Evolutionary conservation across 2,329 filamentous ascomycete genomes (phyloP), one percentile per base, ranked within the genome.

Genomic region (Colletotrichum somersetense): DNA sequence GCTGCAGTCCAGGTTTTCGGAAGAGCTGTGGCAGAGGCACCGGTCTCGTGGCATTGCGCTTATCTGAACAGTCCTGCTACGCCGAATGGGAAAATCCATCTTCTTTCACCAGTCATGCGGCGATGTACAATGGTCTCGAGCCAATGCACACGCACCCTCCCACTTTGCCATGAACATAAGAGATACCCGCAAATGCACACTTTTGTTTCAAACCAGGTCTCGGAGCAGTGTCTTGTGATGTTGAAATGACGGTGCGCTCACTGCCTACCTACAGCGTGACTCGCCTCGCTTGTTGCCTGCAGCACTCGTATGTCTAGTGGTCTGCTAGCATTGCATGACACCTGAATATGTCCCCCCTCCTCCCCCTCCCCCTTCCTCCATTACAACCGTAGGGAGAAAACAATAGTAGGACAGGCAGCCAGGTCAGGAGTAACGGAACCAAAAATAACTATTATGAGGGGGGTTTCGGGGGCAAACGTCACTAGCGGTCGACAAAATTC

Each of bases 1-100:
- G 5, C 69, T 85, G n/a, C 78, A 80, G 23, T 75, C 77, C 12
- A 83, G 82, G 59, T 75, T 83, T n/a, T 71, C 81, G 2, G 74
- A 75, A 20, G 64, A 74, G 12, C 16, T 62, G 1, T 66, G 65
- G 61, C 61, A 59, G 46, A 63, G 55, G 18, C 61, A 59, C 16
- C 52, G 10, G 12, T 8, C 46, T 35, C 52, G 33, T 20, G n/a
- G 26, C 44, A n/a, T 72, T 3, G n/a, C 53, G 12, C 5, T 40
- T 14, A 7, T 66, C 2, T 70, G 46, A 62, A 7, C 30, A 23
- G 16, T 12, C 10, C 10, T 8, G 23, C 44, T 4, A 46, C 20
- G 3, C 44, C 10, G 44, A n/a, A 0, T 11, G n/a, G 44, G 2
- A n/a, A 46, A 46, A n/a, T 5, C 7, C 18, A 11, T 7, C 44